Base-by-base conservation (phyloP, 768 basidiomycete species). In the Clitopilus hobsonii region DNA sequence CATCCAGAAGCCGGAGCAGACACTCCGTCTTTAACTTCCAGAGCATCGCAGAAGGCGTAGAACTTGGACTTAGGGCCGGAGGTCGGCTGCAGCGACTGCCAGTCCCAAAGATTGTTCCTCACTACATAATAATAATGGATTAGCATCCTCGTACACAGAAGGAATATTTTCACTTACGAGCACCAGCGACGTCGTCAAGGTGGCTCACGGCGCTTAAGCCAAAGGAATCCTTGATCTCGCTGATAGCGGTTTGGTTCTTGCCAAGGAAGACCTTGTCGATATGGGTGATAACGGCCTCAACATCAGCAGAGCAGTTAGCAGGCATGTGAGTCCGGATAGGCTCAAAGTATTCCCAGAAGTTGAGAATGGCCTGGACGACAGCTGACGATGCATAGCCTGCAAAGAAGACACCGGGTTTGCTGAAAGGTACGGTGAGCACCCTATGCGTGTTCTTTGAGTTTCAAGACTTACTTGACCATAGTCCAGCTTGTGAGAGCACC, bases 301-400 rank as follows among this genome's bases (percentile, higher is more conserved):
- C 77, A 61, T 91, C 89, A 0, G 85, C 78, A 6, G 86, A 88
- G 68, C 89, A 91, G 66, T 91, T 90, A 58, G 62, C 50, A 1
- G 87, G 83, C 85, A 88, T 89, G 61, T 81, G 70, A 59, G 80
- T 72, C 14, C 81, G 81, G 59, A 87, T 80, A 11, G 87, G 87
- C 56, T 88, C 86, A 65, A 86, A 89, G 62, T 89, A 91, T 58
- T 72, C 73, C 85, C 85, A 88, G 63, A 81, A 86, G 64, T 86
- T 80, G 60, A 76, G 60, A 58, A 84, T 85, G 7, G 84, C 79
- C 64, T 87, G 74, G 8, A 88, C 85, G 18, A 86, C 84, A 5
- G 72, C 85, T 29, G 85, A 87, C 0, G 84, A 84, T 1, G 82
- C 78, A 61, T 86, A 86, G n/a, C 82, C 85, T 14, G 83, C 83